These are phyloP conservation scores for Mollisia scopiformis DNA, from an alignment of 2,329 filamentous ascomycete species.

Conservation along the genomic window DNA sequence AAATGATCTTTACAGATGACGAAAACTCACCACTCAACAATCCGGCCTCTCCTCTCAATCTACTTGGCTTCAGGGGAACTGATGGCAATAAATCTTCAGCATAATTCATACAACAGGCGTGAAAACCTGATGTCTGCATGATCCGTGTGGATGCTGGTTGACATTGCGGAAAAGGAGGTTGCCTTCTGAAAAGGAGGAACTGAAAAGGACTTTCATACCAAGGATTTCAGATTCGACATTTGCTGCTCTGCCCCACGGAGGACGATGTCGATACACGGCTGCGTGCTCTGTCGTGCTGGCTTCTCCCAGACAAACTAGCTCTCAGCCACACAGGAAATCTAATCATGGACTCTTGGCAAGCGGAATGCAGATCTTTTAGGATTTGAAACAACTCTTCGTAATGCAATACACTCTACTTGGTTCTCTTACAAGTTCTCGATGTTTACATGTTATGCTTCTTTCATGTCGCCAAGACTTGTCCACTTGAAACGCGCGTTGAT, in stretches of 20 bases:
- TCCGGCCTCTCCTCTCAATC: not conserved
- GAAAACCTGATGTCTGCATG: not conserved
- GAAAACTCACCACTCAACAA: constrained; percentile 9
- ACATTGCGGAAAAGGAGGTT: not conserved
- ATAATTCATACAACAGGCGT: not conserved
- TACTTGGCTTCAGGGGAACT: not conserved
- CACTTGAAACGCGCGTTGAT: not conserved
- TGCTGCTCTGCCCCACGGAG: too few species aligned
- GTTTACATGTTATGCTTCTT: not conserved
- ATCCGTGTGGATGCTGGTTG: too few species aligned
- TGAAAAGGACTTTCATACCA: not conserved
- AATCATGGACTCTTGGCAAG: not conserved
- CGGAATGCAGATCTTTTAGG: not conserved
- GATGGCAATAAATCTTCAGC: not conserved
- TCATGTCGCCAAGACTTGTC: constrained; percentile 1
- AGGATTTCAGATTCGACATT: too few species aligned
- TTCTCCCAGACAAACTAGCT: not conserved
- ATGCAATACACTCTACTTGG: not conserved
- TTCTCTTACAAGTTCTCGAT: not conserved
- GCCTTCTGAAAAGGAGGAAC: not conserved
- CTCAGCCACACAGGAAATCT: not conserved
- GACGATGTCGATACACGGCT: not conserved
- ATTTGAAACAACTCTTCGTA: constrained; percentile 1
- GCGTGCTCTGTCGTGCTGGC: not conserved
- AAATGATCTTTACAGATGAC: not conserved